Conservation (phyloP, 164 flowering plant species). For the Annona cherimola region DNA sequence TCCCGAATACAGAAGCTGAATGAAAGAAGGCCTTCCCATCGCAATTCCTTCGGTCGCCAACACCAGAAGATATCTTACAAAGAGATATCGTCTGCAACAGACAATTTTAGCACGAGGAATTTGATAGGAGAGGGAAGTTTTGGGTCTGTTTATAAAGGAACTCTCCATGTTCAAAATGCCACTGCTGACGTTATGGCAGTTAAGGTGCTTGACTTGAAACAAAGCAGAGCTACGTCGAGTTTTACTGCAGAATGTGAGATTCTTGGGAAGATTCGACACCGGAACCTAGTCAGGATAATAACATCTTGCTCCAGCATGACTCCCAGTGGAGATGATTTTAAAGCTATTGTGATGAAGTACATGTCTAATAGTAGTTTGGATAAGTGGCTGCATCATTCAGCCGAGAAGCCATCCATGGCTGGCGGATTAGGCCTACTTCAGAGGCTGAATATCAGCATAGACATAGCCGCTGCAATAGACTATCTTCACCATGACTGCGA, state of each 20-base stretch:
- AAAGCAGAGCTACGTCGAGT: constrained; percentile 25
- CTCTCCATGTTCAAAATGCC: constrained; percentile 1
- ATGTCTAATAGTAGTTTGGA: constrained; percentile 33
- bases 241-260: constrained; percentile 34
- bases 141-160: constrained; percentile 34
- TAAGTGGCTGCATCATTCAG: constrained; percentile 17
- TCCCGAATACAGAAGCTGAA: neutral
- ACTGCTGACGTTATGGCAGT: constrained; percentile 28
- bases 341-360: constrained; percentile 24
- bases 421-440: neutral
- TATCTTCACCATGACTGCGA: constrained; percentile 5
- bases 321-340: constrained; percentile 27
- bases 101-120: constrained; percentile 23
- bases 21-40: neutral
- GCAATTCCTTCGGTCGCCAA: neutral
- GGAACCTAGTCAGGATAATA: constrained; percentile 26
- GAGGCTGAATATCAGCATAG: neutral
- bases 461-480: constrained; percentile 1
- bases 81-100: constrained; percentile 24
- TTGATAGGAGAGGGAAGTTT: constrained; percentile 32
- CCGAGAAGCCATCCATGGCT: neutral
- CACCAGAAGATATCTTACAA: constrained; percentile 18
- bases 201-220: constrained; percentile 32
- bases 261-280: constrained; percentile 27
- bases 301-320: constrained; percentile 33